These are phyloP conservation scores for Plenodomus tracheiphilus DNA, from an alignment of 2,329 filamentous ascomycete species.

Conservation along the genomic window DNA sequence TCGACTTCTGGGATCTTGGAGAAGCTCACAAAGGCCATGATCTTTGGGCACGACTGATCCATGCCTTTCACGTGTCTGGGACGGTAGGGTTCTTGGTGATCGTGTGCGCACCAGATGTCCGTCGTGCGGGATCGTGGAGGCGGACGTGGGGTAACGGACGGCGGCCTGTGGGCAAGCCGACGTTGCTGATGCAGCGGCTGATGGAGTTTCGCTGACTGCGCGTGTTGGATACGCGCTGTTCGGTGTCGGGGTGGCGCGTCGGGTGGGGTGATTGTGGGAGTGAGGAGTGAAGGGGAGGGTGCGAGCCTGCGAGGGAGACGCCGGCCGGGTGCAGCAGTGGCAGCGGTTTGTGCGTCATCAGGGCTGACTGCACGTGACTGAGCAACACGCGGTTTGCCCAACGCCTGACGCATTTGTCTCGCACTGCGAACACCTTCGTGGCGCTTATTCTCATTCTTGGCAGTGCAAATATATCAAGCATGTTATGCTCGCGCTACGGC, in stretches of 20 bases:
- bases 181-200: background rate
- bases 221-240: background rate
- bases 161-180: background rate
- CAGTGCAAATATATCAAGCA: no score
- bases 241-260: background rate
- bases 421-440: background rate
- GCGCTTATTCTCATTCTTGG: no score
- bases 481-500: no score
- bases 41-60: slow-evolving; percentile 19
- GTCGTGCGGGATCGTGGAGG: background rate
- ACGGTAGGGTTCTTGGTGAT: background rate
- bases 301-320: background rate
- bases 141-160: background rate
- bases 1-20: slow-evolving; percentile 25
- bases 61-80: slow-evolving; percentile 17
- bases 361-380: background rate
- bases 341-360: background rate
- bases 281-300: background rate
- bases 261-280: background rate
- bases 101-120: background rate
- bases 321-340: background rate
- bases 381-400: background rate
- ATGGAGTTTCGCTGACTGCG: background rate
- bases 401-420: background rate
- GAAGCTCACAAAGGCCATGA: slow-evolving; percentile 31